Percentiles rank a stretch among this genome's conserved stretches.
Conservation (phyloP, 2,329 filamentous ascomycete genomes). For the Cadophora malorum region DNA sequence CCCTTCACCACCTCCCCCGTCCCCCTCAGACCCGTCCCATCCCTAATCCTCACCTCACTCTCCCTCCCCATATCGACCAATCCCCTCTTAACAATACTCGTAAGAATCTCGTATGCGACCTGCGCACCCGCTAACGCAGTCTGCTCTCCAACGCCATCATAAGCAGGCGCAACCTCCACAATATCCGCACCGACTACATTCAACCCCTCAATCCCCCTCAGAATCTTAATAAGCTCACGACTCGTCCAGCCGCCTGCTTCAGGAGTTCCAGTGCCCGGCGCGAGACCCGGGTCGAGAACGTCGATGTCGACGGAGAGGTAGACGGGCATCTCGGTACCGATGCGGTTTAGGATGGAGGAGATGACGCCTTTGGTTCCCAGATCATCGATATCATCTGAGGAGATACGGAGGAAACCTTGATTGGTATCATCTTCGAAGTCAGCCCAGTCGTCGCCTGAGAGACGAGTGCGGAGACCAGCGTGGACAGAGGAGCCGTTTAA, state of each 20-base stretch:
- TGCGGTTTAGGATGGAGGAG: conserved; percentile 69
- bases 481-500: conserved; percentile 78
- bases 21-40: conserved; percentile 30
- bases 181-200: conserved; percentile 91
- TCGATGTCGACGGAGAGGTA: conserved; percentile 85
- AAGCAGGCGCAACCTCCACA: conserved; percentile 86
- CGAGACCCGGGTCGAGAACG: conserved; percentile 73
- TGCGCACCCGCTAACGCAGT: conserved; percentile 85
- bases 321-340: conserved; percentile 78
- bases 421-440: conserved; percentile 75
- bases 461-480: conserved; percentile 79
- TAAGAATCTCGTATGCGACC: conserved; percentile 85
- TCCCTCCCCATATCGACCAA: conserved; percentile 47
- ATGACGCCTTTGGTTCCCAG: conserved; percentile 76
- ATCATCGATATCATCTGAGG: conserved; percentile 88
- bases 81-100: conserved; percentile 70
- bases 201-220: conserved; percentile 80
- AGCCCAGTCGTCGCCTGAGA: conserved; percentile 68
- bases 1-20: background rate
- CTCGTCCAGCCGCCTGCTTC: conserved; percentile 93
- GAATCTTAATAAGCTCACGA: conserved; percentile 81
- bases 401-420: conserved; percentile 81
- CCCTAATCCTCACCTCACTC: conserved; percentile 35
- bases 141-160: conserved; percentile 80
- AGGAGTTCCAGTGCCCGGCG: conserved; percentile 84